Percentiles rank a stretch among this genome's conserved stretches.
Conservation (phyloP, 257 asterid species). For the Solanum sitiens region DNA sequence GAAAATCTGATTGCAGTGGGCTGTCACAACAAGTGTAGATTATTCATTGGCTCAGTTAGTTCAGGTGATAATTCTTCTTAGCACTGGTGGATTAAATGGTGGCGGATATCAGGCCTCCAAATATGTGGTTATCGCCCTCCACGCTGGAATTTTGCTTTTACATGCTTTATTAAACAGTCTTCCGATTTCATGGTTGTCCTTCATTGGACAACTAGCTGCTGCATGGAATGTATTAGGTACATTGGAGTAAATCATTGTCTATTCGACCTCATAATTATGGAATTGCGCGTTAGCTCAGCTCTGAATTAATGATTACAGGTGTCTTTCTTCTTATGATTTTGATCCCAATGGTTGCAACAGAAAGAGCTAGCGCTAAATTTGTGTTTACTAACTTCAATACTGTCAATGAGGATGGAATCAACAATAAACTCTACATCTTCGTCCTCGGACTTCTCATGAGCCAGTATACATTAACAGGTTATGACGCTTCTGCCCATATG, state of each 20-base stretch:
- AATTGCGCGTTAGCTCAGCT: background rate
- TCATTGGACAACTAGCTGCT: conserved; percentile 82
- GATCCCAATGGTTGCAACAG: conserved; percentile 72
- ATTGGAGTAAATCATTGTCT: background rate
- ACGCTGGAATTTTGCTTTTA: conserved; percentile 57
- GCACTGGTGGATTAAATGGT: conserved; percentile 83
- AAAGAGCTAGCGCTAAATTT: conserved; percentile 62
- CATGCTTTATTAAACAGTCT: conserved; percentile 83
- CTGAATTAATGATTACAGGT: conserved; percentile 29
- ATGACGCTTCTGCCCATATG: conserved; percentile 98
- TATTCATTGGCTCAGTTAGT: conserved; percentile 89
- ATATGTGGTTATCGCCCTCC: conserved; percentile 66
- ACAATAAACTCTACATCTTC: conserved; percentile 59
- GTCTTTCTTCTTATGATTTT: conserved; percentile 89
- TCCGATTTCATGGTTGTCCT: conserved; percentile 70
- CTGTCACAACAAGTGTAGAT: conserved; percentile 82
- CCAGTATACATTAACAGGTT: conserved; percentile 80
- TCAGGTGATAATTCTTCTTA: conserved; percentile 79
- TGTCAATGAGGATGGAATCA: conserved; percentile 63
- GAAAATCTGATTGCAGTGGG: conserved; percentile 71
- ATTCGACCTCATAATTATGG: background rate
- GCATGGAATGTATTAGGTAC: conserved; percentile 89
- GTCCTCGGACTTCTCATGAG: conserved; percentile 92
- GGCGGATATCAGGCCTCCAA: conserved; percentile 88
- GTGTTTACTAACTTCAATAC: conserved; percentile 82